A percentile compares a stretch with the other conserved stretches of the same genome.
phyloP scores from a whole-genome alignment of 768 basidiomycete species.

The Rubroboletus pulcherrimus region DNA sequence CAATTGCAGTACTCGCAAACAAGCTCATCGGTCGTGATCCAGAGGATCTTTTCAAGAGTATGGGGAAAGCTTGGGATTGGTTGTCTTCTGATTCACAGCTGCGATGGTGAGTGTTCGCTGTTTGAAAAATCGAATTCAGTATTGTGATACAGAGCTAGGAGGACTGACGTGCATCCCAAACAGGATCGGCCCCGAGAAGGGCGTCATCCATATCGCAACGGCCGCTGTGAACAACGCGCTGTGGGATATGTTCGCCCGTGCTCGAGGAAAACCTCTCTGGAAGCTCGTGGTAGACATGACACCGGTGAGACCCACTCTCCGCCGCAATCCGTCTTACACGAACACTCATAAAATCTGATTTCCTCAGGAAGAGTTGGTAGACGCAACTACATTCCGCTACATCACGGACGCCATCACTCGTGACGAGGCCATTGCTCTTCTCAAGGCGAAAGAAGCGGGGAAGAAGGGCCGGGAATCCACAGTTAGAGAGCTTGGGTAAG shows the following conservation, averaged over 20 bases:
- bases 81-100: slow-evolving; percentile 87
- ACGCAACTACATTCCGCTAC: slow-evolving; percentile 77
- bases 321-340: not conserved
- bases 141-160: not conserved
- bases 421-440: slow-evolving; percentile 81
- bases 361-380: slow-evolving; percentile 70
- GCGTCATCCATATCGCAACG: slow-evolving; percentile 88
- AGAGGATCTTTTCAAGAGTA: slow-evolving; percentile 79
- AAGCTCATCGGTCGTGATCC: slow-evolving; percentile 81
- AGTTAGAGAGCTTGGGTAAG: slow-evolving; percentile 66
- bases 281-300: slow-evolving; percentile 91
- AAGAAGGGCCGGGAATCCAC: slow-evolving; percentile 77
- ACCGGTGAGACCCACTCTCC: slow-evolving; percentile 42
- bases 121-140: not conserved
- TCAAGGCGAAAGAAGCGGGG: slow-evolving; percentile 69
- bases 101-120: slow-evolving; percentile 56
- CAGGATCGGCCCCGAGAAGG: slow-evolving; percentile 93
- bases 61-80: slow-evolving; percentile 90
- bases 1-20: slow-evolving; percentile 74
- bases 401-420: slow-evolving; percentile 91
- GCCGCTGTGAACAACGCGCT: slow-evolving; percentile 89
- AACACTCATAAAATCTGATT: not conserved
- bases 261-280: slow-evolving; percentile 85
- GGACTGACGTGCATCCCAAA: slow-evolving; percentile 1
- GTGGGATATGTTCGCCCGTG: slow-evolving; percentile 90